phyloP scores from a whole-genome alignment of 2,329 filamentous ascomycete genomes.

The Colletotrichum sp. region DNA sequence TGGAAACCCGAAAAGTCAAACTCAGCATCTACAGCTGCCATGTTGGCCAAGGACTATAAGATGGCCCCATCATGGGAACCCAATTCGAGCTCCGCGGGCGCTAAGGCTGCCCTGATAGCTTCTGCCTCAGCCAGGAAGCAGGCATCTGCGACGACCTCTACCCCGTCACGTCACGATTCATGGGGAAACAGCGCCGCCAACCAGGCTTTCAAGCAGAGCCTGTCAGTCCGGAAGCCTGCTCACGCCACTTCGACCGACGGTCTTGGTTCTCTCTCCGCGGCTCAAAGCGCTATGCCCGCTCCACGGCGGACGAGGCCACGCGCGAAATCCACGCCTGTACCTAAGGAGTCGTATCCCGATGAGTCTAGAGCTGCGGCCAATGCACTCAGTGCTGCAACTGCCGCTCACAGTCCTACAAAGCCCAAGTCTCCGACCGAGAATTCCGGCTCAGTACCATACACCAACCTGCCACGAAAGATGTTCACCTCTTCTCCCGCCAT shows the following conservation, averaged over 20 bases:
- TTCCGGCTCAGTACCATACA: slow-evolving; percentile 70
- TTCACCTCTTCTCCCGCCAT: slow-evolving; percentile 80
- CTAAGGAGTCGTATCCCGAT: slow-evolving; percentile 56
- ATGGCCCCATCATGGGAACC: slow-evolving; percentile 64
- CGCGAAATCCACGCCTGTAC: slow-evolving; percentile 66
- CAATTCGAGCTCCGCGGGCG: slow-evolving; percentile 67
- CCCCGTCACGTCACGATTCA: slow-evolving; percentile 39
- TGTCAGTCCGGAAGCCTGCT: slow-evolving; percentile 34
- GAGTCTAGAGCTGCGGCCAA: slow-evolving; percentile 66
- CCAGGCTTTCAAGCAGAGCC: slow-evolving; percentile 63
- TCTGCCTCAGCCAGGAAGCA: slow-evolving; percentile 34
- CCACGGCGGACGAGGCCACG: slow-evolving; percentile 58
- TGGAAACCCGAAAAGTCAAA: slow-evolving; percentile 68
- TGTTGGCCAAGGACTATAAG: slow-evolving; percentile 47
- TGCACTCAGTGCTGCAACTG: slow-evolving; percentile 75
- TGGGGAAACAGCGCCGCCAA: slow-evolving; percentile 74
- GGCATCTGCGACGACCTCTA: slow-evolving; percentile 45
- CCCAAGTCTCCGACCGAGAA: slow-evolving; percentile 57
- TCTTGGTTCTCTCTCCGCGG: slow-evolving; percentile 72
- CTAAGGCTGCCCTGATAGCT: slow-evolving; percentile 77
- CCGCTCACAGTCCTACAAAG: slow-evolving; percentile 62
- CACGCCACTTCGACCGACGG: slow-evolving; percentile 27
- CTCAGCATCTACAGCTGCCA: slow-evolving; percentile 51
- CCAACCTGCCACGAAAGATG: slow-evolving; percentile 75
- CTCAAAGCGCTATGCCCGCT: slow-evolving; percentile 73